Evolutionary conservation across 805 yeast species (phyloP), one percentile per base, ranked within the genome.

Genomic region (Ogataea naganishii): DNA sequence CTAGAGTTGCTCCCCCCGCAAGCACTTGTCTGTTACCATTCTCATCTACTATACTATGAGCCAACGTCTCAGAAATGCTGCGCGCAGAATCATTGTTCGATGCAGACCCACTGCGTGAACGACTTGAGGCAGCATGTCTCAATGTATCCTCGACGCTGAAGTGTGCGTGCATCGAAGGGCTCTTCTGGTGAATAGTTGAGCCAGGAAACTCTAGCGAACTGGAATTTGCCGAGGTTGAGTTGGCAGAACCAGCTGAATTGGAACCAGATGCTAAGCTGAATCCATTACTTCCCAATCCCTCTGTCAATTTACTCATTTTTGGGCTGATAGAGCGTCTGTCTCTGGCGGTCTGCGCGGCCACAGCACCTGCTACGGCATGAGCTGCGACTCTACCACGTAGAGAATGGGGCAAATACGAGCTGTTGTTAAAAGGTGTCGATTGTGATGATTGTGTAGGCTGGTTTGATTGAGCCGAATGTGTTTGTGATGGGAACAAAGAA

Each of bases 151-250:
- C 81, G 7, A 74, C 75, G 40, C 67, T 69, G 48, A 82, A 82
- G 53, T 81, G 94, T 1, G 92, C 86, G 54, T 82, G 94, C 38
- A 78, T 77, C 1, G 82, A 69, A 12, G 80, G 66, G 14, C 68
- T 48, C 49, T 73, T 69, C 41, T 70, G 69, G 44, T 71, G 80
- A 1, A 34, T 29, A 6, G 39, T 29, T 16, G n/a, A n/a, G 32
- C 25, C 24, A 10, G 13, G 20, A 10, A 20, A 9, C 26, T 23
- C 15, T 10, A n/a, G n/a, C n/a, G n/a, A n/a, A n/a, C n/a, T 12
- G 12, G 18, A 26, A 34, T 30, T 34, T 33, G 20, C 24, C 20
- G 16, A 30, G 33, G 24, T 34, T 34, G 14, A 34, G 23, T 29
- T 30, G 27, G n/a, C n/a, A n/a, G n/a, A n/a, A n/a, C n/a, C n/a